Percentiles rank a stretch among this genome's conserved stretches.
Conservation (phyloP, 129 eudicot species). For the Smallanthus sonchifolius region DNA sequence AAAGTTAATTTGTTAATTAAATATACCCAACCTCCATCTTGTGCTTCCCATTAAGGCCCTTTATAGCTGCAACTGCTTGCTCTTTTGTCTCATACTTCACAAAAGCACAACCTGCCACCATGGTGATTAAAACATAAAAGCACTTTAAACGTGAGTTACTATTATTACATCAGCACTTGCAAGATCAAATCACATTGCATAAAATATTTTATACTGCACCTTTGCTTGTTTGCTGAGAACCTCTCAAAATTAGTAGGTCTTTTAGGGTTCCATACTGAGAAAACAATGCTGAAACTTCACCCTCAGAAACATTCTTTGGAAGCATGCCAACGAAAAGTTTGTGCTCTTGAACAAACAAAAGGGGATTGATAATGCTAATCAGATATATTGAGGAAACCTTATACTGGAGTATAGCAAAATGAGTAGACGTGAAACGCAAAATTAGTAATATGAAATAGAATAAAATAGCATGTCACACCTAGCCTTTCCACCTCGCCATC, state of each 20-base stretch:
- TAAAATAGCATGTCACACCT: constrained; percentile 46
- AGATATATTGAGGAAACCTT: constrained; percentile 14
- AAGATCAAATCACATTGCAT: neutral
- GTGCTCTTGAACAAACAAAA: constrained; percentile 57
- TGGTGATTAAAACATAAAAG: constrained; percentile 20
- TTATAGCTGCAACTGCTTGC: constrained; percentile 96
- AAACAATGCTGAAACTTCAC: constrained; percentile 76
- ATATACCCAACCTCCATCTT: constrained; percentile 84
- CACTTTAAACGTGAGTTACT: constrained; percentile 7
- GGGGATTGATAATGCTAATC: neutral
- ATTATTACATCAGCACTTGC: neutral
- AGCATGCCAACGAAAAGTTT: constrained; percentile 97
- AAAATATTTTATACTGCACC: constrained; percentile 33
- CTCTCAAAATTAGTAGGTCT: constrained; percentile 86
- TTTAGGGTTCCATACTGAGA: constrained; percentile 77
- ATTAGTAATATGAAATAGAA: neutral
- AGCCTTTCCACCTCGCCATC: constrained; percentile 98
- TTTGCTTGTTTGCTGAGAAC: constrained; percentile 96
- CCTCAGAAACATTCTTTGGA: constrained; percentile 89
- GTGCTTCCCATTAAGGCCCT: constrained; percentile 87
- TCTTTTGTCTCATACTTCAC: constrained; percentile 92
- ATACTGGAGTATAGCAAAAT: neutral
- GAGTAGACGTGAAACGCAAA: constrained; percentile 4
- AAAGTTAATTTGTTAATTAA: constrained; percentile 3
- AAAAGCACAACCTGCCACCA: constrained; percentile 85